A percentile compares a stretch with the other conserved stretches of the same genome.
phyloP scores from a whole-genome alignment of 306 rosid species.

The Sophora flavescens region DNA sequence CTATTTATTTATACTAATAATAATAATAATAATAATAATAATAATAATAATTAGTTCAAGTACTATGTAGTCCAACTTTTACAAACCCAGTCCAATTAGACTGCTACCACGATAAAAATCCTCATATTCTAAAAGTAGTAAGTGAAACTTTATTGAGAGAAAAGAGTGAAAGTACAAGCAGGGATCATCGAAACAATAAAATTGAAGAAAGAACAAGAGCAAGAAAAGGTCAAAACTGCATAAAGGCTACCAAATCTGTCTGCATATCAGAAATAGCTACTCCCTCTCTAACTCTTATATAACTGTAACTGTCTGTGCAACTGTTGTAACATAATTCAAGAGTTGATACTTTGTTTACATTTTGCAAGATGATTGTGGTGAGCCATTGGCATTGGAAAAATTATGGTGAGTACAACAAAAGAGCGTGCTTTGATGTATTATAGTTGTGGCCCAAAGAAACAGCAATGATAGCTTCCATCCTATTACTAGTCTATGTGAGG shows the following conservation, averaged over 20 bases:
- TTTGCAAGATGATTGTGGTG: background rate
- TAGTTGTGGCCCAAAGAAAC: background rate
- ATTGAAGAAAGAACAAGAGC: background rate
- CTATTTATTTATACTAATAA: too few species aligned
- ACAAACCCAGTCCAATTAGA: too few species aligned
- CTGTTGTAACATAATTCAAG: background rate
- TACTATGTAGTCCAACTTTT: too few species aligned
- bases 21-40: too few species aligned
- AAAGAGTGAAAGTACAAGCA: too few species aligned
- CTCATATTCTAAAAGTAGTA: too few species aligned
- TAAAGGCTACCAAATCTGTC: background rate
- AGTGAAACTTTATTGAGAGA: too few species aligned
- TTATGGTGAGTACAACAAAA: background rate
- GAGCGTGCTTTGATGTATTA: background rate
- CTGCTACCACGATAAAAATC: too few species aligned
- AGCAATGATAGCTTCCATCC: background rate
- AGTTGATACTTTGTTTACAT: background rate
- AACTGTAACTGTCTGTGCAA: background rate
- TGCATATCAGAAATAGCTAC: background rate
- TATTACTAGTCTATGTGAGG: background rate
- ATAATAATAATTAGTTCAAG: too few species aligned
- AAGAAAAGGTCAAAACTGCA: background rate
- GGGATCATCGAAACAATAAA: background rate
- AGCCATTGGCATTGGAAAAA: background rate
- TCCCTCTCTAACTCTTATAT: background rate